Base-by-base conservation (phyloP, 352 stramenopile genomes). In the Globisporangium heterothallicum region DNA sequence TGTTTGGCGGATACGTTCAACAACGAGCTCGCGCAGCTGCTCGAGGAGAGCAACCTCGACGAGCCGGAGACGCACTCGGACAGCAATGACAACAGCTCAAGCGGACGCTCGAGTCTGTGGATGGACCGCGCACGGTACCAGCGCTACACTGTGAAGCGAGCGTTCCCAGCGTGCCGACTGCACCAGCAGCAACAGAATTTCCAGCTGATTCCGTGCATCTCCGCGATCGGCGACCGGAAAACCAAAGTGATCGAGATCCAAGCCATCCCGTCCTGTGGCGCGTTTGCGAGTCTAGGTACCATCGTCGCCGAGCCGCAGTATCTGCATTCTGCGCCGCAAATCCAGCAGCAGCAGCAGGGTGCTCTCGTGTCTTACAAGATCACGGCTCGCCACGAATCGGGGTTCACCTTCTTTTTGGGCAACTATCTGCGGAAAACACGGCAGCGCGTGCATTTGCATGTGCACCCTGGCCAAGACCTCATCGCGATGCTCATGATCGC, bases 341-440 rank as follows among this genome's bases (percentile, higher is more conserved):
- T 32, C 18, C n/a, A 26, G 19, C 10, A 29, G n/a, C 24, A 19
- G 48, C 48, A 54, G 7, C 34, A 43, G 13, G 32, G 21, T 24
- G 21, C 30, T 24, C 44, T 59, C 19, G 40, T 53, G 35, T 52
- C 52, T 19, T 62, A 62, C 59, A 45, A 55, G 49, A 40, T 66
- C 24, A 62, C 53, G 13, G 53, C 59, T 19, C 18, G 30, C 22
- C 43, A 61, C 36, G 59, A 62, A 5, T 58, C 36, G 14, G 54
- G 59, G 12, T 66, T 66, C 32, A 66, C 53, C 30, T 61, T 66
- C 47, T 66, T 66, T 27, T n/a, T 66, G 35, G 59, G 59, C 41
- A 50, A 59, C 30, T 64, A 61, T 41, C 18, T 47, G 40, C 58
- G 58, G 38, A 61, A 61, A 52, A 36, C 27, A 38, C 49, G 49